These are phyloP conservation scores for Tilletia caries DNA, from an alignment of 1,284 basidiomycete species.

Conservation along the genomic window DNA sequence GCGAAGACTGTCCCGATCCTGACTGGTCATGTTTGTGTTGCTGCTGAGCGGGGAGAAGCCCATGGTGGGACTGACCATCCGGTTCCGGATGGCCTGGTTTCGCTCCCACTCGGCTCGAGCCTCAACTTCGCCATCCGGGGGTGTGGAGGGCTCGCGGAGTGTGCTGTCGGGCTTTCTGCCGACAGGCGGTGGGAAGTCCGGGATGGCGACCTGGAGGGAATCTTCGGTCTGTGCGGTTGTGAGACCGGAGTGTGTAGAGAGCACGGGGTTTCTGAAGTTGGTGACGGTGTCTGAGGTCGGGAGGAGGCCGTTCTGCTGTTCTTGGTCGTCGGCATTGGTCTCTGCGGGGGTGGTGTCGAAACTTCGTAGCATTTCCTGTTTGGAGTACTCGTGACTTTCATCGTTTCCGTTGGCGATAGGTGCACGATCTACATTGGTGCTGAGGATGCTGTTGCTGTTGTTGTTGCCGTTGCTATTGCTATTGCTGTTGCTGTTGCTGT, in stretches of 20 bases:
- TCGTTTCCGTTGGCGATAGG: too few relatives aligned
- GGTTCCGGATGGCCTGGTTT: slow-evolving; percentile 27
- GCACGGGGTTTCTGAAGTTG: neutral
- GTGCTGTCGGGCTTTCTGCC: slow-evolving; percentile 22
- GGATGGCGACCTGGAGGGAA: slow-evolving; percentile 8
- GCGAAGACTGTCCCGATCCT: slow-evolving; percentile 1
- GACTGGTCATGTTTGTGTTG: slow-evolving; percentile 3
- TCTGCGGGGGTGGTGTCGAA: too few relatives aligned
- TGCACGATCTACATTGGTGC: too few relatives aligned
- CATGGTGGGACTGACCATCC: slow-evolving; percentile 11
- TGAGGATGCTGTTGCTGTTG: too few relatives aligned
- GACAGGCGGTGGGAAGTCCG: slow-evolving; percentile 10
- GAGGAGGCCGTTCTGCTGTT: neutral
- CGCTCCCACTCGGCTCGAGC: slow-evolving; percentile 50
- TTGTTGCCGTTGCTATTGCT: neutral
- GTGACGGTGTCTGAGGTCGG: slow-evolving; percentile 4
- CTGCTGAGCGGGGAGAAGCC: neutral
- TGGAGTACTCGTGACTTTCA: too few relatives aligned
- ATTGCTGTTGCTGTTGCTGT: neutral
- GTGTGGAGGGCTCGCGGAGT: slow-evolving; percentile 39
- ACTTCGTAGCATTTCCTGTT: too few relatives aligned
- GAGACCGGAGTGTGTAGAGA: neutral
- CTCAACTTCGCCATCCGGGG: slow-evolving; percentile 49
- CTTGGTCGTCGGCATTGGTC: too few relatives aligned
- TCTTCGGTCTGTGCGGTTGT: slow-evolving; percentile 4